These are phyloP conservation scores for Chrysoporthe cubensis DNA, from an alignment of 2,329 filamentous ascomycete genomes.

Conservation along the genomic window DNA sequence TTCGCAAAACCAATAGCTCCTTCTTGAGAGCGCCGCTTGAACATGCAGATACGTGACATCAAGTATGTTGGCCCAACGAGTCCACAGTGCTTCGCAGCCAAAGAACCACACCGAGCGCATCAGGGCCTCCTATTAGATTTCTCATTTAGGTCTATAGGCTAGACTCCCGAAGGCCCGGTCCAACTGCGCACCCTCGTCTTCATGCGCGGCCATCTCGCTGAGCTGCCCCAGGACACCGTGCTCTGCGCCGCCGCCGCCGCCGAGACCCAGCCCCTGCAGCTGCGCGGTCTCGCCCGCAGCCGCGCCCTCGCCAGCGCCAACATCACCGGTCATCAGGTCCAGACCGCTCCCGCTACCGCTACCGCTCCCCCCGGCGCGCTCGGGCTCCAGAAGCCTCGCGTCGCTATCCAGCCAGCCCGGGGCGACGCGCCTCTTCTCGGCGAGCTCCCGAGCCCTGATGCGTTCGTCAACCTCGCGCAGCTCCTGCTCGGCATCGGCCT, in stretches of 20 bases:
- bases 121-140: background rate
- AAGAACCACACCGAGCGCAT: background rate
- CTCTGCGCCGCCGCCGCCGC: conserved; percentile 22
- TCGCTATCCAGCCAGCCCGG: conserved; percentile 83
- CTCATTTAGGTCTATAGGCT: conserved; percentile 35
- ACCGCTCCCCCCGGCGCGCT: conserved; percentile 46
- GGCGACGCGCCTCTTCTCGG: conserved; percentile 78
- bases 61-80: no score
- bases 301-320: background rate
- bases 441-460: conserved; percentile 68
- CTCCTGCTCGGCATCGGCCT: conserved; percentile 68
- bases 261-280: conserved; percentile 54
- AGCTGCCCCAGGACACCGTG: conserved; percentile 30
- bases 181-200: conserved; percentile 56
- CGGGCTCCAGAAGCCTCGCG: conserved; percentile 69
- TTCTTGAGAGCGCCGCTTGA: no score
- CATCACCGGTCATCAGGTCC: conserved; percentile 36
- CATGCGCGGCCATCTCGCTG: conserved; percentile 46
- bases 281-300: conserved; percentile 54
- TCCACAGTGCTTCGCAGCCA: background rate
- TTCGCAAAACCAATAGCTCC: no score
- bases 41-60: no score
- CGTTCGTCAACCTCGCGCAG: conserved; percentile 72
- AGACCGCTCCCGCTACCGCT: conserved; percentile 37
- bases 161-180: conserved; percentile 61